Base-by-base conservation (phyloP, 139 green algal genomes). In the Auxenochlorella pyrenoidosa region DNA sequence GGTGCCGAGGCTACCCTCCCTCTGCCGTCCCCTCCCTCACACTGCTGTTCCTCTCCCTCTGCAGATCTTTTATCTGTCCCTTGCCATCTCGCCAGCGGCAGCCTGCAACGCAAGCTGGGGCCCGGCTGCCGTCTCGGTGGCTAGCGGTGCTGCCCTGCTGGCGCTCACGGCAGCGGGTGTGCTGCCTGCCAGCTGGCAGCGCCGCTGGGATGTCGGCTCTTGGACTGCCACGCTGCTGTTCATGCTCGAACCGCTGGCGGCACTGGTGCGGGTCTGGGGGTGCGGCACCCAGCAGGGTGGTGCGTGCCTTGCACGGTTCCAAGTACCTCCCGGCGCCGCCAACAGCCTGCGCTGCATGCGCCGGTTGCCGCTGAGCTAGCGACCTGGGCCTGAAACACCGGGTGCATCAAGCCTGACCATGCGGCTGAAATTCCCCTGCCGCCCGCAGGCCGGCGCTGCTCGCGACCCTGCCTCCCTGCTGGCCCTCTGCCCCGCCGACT, bases 211-310 rank as follows among this genome's bases (percentile, higher is more conserved):
- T 44, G 83, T 96, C 12, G 87, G 84, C n/a, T 93, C 89, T 19
- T 97, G 94, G 94, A 94, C 94, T 4, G 94, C 94, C 41, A 97
- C 93, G 12, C 79, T 96, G 65, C 93, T 97, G 24, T 97, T 97
- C 86, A 94, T 93, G 90, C 90, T 94, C 38, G 92, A 97, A 88
- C 94, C 94, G 0, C 85, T 97, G 3, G 94, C 93, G 36, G 93
- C 96, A 76, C 86, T 96, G 83, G 92, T 93, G 66, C 26, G 58
- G 0, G 26, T 6, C 28, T 24, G 58, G 4, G n/a, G n/a, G 24
- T 65, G 81, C 1, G 2, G 19, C 3, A 2, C 24, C n/a, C 18
- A 38, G 2, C 22, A 71, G 13, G 26, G 5, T 44, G 34, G 8
- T 70, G 6, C 5, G 2, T 44, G 47, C 47, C 10, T 54, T 54